Evolutionary conservation across 257 asterid genomes (phyloP), one percentile per base, ranked within the genome.

Genomic region (Scutellaria minor): DNA sequence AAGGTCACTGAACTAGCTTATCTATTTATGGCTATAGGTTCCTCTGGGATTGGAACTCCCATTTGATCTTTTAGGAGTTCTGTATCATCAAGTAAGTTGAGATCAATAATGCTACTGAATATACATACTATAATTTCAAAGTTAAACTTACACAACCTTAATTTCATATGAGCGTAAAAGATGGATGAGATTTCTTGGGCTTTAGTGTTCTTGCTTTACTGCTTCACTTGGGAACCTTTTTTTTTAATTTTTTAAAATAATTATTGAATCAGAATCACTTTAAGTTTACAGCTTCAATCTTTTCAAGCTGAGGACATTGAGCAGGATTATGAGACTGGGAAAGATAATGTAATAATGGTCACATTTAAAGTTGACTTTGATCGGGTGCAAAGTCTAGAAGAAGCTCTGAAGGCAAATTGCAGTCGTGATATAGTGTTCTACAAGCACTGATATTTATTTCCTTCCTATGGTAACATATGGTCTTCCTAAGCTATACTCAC

Each of bases 281-380:
- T 50, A 62, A 18, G 18, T 47, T 57, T 75, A 83, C 97, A 94
- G 99, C 96, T 94, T 55, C 99, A 91, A 73, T 76, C 87, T 6
- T 89, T 82, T 79, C 77, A 91, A 86, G 97, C 76, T 52, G 99
- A 94, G 83, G 97, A 91, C 73, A 91, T 94, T 80, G 88, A 88
- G 81, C 97, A 94, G 83, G 97, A 94, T 80, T 94, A 91, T 72
- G 96, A 91, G 58, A 91, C 96, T 9, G 97, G 96, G 59, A 91
- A 91, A 79, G 96, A 87, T 75, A 88, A 88, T 60, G 85, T 82
- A 24, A 72, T 85, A 24, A 87, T 94, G 95, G 85, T 94, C 55
- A 88, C 85, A 55, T 94, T 94, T 64, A 89, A 91, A 76, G 97
- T 91, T 77, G 97, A 94, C 78, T 88, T 94, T 77, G 96, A 94